Conservation (phyloP, 2,329 filamentous ascomycete genomes). For the Xylaria sp. region DNA sequence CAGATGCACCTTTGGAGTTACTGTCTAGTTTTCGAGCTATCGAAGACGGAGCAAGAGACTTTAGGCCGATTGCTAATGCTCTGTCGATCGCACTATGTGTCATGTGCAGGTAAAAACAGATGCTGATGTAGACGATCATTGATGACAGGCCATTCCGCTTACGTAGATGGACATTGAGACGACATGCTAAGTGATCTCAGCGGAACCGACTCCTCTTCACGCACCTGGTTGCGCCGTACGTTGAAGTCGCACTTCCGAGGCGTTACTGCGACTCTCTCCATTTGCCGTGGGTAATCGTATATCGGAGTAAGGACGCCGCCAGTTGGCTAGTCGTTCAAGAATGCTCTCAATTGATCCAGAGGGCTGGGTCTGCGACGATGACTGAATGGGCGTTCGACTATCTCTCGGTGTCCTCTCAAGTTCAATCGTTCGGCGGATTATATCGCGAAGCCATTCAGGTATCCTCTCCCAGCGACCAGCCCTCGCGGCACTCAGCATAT, state of each 20-base stretch:
- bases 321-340: slow-evolving; percentile 34
- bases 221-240: slow-evolving; percentile 51
- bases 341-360: slow-evolving; percentile 34
- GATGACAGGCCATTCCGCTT: background rate
- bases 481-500: slow-evolving; percentile 66
- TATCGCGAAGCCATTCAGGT: slow-evolving; percentile 65
- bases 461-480: slow-evolving; percentile 68
- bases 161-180: background rate
- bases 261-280: slow-evolving; percentile 44
- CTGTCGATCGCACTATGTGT: background rate
- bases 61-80: background rate
- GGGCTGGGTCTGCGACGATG: slow-evolving; percentile 28
- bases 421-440: slow-evolving; percentile 62
- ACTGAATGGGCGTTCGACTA: slow-evolving; percentile 31
- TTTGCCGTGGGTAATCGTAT: slow-evolving; percentile 56
- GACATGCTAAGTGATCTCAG: too few relatives aligned
- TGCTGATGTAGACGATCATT: background rate
- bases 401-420: slow-evolving; percentile 47
- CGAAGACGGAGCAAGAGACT: slow-evolving; percentile 1
- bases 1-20: background rate
- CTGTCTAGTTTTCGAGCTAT: slow-evolving; percentile 18
- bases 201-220: slow-evolving; percentile 10
- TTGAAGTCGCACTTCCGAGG: slow-evolving; percentile 46
- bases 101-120: slow-evolving; percentile 1
- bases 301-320: slow-evolving; percentile 46